Evolutionary conservation across 371 early-diverging fungal genomes (phyloP), one percentile per base, ranked within the genome.

Genomic region (Actinomucor elegans): DNA sequence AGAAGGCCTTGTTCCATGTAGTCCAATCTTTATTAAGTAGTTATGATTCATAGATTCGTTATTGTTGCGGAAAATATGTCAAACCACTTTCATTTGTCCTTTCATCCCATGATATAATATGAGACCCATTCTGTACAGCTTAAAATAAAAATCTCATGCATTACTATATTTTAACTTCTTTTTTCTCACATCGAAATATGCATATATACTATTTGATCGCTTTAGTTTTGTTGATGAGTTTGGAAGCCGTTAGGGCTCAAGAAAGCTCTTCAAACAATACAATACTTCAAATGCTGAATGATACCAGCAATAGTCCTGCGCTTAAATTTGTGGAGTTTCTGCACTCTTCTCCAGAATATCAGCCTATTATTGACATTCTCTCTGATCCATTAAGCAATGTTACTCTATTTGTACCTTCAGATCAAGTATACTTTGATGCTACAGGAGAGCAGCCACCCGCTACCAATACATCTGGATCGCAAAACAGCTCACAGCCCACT

Each of bases 371-470:
- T 35, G 48, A 66, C n/a, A 18, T 72, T 2, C 33, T 72, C 9
- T 47, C 52, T 14, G 51, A 64, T 26, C 47, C 73, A 10, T 23
- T 15, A 1, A 63, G 58, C 12, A 67, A 67, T 45, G 28, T 59
- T 1, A 72, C 73, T 2, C 9, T 72, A 0, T 72, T 72, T 52
- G 61, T 64, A 2, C 73, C 73, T 1, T 66, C 66, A 3, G 68
- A 72, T 45, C 35, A 55, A 34, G 48, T 52, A 1, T 48, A 40
- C 15, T 53, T 45, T n/a, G n/a, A 45, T 28, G 42, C 35, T 17
- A 48, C 49, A 6, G 50, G 45, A 0, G 33, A 49, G 27, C 35
- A 32, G 15, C 18, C 42, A 4, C 28, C 40, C 1, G 26, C 40
- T 17, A 40, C 20, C 20, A 44, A 6, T n/a, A 21, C 41, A 14